These are phyloP conservation scores for Xylaria sp. DNA, from an alignment of 2,329 filamentous ascomycete species.

Conservation along the genomic window DNA sequence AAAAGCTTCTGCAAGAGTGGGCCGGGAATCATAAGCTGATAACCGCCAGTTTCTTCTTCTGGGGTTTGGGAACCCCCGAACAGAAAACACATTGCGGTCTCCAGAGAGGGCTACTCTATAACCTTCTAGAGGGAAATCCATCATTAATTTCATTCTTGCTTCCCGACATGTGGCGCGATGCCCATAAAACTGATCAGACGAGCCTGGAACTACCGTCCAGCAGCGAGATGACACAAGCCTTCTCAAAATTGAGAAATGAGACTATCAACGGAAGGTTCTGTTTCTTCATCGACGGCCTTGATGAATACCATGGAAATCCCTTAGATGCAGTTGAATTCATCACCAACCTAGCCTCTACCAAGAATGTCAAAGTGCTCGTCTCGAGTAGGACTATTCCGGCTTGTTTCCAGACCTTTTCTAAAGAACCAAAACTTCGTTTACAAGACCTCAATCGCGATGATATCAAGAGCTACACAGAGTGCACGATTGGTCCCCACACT, in stretches of 20 bases:
- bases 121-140: too few relatives aligned
- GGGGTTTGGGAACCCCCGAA: background rate
- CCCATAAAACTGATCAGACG: too few relatives aligned
- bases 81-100: constrained; percentile 3
- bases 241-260: too few relatives aligned
- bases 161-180: too few relatives aligned
- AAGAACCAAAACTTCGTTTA: constrained; percentile 8
- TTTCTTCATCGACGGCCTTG: constrained; percentile 12
- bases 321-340: background rate
- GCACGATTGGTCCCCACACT: background rate
- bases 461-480: constrained; percentile 13
- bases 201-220: too few relatives aligned
- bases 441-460: constrained; percentile 21
- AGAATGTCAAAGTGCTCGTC: constrained; percentile 35
- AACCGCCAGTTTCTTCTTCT: constrained; percentile 1
- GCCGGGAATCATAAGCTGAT: background rate
- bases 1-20: background rate
- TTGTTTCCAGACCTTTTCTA: constrained; percentile 23
- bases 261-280: background rate
- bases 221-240: too few relatives aligned
- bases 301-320: constrained; percentile 5
- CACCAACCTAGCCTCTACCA: background rate
- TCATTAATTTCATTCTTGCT: too few relatives aligned
- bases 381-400: constrained; percentile 35
- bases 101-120: background rate